Conservation (phyloP, 2,329 filamentous ascomycete species). For the Hortaea werneckii region DNA sequence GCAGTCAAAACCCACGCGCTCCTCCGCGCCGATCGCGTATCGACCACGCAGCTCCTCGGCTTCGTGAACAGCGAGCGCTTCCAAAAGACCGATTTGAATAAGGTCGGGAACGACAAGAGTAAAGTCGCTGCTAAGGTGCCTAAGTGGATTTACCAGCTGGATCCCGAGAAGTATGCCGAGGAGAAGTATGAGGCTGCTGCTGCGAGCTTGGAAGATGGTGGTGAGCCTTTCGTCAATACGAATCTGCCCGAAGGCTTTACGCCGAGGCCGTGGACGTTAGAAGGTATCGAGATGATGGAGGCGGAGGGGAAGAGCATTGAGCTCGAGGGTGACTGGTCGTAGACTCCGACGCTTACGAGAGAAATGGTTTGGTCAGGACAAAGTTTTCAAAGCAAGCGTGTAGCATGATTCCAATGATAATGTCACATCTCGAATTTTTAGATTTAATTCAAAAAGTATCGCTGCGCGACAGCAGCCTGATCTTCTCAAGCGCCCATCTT, state of each 20-base stretch:
- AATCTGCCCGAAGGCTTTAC: slow-evolving; percentile 11
- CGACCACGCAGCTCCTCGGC: slow-evolving; percentile 13
- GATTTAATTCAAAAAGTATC: no score
- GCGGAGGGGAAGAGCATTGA: slow-evolving; percentile 9
- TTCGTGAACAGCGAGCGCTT: slow-evolving; percentile 14
- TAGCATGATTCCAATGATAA: no score
- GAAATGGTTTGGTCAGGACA: neutral
- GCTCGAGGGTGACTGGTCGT: slow-evolving; percentile 12
- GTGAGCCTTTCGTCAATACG: slow-evolving; percentile 9
- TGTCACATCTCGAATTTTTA: no score
- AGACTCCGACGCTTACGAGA: neutral
- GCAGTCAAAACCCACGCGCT: slow-evolving; percentile 25
- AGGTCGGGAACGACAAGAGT: slow-evolving; percentile 7
- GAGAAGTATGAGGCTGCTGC: slow-evolving; percentile 9
- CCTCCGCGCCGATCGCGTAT: slow-evolving; percentile 15
- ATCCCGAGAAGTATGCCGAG: slow-evolving; percentile 13
- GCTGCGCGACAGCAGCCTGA: no score
- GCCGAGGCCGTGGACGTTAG: slow-evolving; percentile 10
- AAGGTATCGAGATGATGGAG: slow-evolving; percentile 10
- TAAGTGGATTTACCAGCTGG: slow-evolving; percentile 1
- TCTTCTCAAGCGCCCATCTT: no score
- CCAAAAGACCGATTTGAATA: slow-evolving; percentile 12
- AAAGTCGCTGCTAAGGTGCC: slow-evolving; percentile 11
- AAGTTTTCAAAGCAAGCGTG: no score
- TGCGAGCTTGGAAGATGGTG: slow-evolving; percentile 6